phyloP scores from a whole-genome alignment of 1,284 basidiomycete genomes.

The Marasmius sp. region DNA sequence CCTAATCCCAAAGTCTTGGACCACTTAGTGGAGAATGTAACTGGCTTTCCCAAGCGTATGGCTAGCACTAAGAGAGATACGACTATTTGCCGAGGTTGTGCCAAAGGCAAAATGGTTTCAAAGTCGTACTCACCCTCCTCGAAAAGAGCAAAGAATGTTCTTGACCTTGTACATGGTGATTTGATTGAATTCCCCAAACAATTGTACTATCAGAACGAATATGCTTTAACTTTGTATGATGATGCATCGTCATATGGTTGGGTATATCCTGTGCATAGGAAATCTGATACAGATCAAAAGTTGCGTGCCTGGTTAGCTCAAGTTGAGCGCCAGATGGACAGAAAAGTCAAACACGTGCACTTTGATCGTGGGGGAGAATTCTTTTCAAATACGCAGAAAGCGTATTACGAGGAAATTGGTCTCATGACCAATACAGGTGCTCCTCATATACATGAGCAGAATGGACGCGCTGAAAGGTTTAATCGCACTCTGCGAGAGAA shows the following conservation, averaged over 20 bases:
- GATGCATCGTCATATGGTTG: slow-evolving; percentile 16
- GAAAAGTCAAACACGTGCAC: slow-evolving; percentile 3
- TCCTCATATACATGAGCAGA: slow-evolving; percentile 12
- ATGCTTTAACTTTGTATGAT: slow-evolving; percentile 25
- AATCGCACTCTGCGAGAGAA: slow-evolving; percentile 11
- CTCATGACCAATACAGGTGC: slow-evolving; percentile 2
- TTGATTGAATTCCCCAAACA: slow-evolving; percentile 19
- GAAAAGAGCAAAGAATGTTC: slow-evolving; percentile 10
- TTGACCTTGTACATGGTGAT: slow-evolving; percentile 26
- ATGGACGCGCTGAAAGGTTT: slow-evolving; percentile 12
- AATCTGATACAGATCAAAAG: slow-evolving; percentile 6
- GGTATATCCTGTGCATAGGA: slow-evolving; percentile 1
- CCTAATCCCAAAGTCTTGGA: slow-evolving; percentile 12
- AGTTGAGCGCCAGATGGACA: not conserved
- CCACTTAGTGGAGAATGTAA: slow-evolving; percentile 5
- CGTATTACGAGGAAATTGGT: not conserved
- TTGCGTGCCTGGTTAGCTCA: slow-evolving; percentile 1
- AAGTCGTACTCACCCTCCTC: slow-evolving; percentile 15
- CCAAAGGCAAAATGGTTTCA: slow-evolving; percentile 21
- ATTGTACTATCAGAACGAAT: slow-evolving; percentile 23
- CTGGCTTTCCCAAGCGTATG: slow-evolving; percentile 11
- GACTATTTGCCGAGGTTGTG: slow-evolving; percentile 23
- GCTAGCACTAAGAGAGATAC: slow-evolving; percentile 9
- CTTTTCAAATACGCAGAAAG: not conserved
- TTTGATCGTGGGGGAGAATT: slow-evolving; percentile 14